A percentile compares a stretch with the other conserved stretches of the same genome.
Evolutionary conservation across 2,329 filamentous ascomycete species (phyloP).

Genomic region (Thelonectria rubi): DNA sequence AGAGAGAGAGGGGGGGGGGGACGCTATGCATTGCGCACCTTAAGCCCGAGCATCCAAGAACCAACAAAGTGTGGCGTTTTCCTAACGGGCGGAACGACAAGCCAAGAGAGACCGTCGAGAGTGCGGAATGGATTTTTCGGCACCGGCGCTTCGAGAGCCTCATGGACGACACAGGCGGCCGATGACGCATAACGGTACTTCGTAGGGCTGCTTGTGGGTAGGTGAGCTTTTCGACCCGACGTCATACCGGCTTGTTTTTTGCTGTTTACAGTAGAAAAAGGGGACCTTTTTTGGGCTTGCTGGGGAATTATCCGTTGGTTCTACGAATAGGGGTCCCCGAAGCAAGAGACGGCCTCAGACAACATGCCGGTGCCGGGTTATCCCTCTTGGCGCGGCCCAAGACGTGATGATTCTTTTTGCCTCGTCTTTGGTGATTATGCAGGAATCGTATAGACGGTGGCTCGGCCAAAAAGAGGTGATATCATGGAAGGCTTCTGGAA

Average conservation of each 20-base stretch:
- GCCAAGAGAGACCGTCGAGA: no score
- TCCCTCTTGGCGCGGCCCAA: conserved; percentile 12
- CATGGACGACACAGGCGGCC: no score
- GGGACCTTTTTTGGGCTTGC: no score
- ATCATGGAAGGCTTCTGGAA: conserved; percentile 2
- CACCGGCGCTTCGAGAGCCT: neutral
- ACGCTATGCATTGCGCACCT: neutral
- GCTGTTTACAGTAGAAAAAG: neutral
- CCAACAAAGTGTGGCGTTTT: neutral
- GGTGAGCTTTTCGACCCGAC: no score
- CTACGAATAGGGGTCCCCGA: no score
- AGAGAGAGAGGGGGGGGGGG: no score
- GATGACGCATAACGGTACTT: no score
- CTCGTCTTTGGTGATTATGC: neutral
- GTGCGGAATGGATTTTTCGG: no score
- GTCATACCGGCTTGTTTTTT: neutral
- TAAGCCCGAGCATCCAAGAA: neutral
- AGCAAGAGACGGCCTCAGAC: no score
- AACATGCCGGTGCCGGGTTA: conserved; percentile 7
- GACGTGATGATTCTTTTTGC: neutral
- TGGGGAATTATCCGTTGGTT: no score
- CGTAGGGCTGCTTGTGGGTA: no score
- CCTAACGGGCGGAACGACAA: no score
- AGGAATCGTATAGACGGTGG: neutral
- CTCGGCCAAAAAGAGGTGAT: neutral